Conservation (phyloP, 2,329 filamentous ascomycete genomes). For the Blastomyces gilchristii region DNA sequence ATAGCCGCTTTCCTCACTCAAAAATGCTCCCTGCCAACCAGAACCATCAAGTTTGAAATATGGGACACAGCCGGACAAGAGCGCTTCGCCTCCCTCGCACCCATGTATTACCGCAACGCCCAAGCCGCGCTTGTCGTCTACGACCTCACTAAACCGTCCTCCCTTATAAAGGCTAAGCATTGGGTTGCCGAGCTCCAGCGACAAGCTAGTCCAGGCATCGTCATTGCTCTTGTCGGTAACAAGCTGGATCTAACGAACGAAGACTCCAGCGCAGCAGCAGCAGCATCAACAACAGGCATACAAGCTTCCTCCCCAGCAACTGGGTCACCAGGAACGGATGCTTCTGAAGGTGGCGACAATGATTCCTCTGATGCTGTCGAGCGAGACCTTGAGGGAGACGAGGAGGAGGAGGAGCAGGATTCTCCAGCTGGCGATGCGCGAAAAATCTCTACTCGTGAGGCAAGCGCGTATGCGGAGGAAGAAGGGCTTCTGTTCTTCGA, state of each 20-base stretch:
- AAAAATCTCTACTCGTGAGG: constrained; percentile 84
- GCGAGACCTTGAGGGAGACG: constrained; percentile 39
- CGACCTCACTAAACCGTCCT: constrained; percentile 84
- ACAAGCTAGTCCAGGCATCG: constrained; percentile 98
- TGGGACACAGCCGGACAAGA: constrained; percentile 99
- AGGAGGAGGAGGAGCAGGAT: constrained; percentile 42
- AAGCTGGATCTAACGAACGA: constrained; percentile 93
- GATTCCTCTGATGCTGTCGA: constrained; percentile 6
- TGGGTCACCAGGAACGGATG: constrained; percentile 1
- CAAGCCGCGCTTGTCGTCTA: constrained; percentile 99
- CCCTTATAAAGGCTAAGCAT: constrained; percentile 95
- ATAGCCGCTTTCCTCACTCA: constrained; percentile 93
- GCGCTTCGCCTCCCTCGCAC: constrained; percentile 94
- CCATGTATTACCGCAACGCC: constrained; percentile 99
- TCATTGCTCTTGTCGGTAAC: constrained; percentile 95
- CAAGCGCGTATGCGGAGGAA: constrained; percentile 86
- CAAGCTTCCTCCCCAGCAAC: background rate
- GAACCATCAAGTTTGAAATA: constrained; percentile 82
- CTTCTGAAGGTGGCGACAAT: constrained; percentile 1
- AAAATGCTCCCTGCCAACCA: constrained; percentile 90
- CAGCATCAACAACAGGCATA: background rate
- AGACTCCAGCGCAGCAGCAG: constrained; percentile 34
- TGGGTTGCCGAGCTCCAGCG: constrained; percentile 99
- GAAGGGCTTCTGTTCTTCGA: constrained; percentile 93
- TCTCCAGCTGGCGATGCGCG: constrained; percentile 62